Percentiles rank a stretch among this genome's conserved stretches.
These are phyloP conservation scores for Lecanicillium sp. DNA, from an alignment of 2,329 filamentous ascomycete species.

Conservation along the genomic window DNA sequence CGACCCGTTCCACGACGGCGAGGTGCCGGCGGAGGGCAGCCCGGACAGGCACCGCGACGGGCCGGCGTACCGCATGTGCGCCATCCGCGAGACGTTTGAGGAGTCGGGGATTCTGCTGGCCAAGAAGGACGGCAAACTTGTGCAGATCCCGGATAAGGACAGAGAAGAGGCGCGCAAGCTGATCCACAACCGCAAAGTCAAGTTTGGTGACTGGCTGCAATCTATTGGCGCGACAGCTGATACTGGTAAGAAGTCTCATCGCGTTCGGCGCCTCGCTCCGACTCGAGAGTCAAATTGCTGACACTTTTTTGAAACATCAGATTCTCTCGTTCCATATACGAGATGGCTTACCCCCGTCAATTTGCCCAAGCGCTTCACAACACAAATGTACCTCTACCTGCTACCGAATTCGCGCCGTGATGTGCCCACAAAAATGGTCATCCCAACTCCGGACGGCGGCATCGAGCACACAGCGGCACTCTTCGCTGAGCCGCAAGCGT, in stretches of 20 bases:
- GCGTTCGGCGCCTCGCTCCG: no score
- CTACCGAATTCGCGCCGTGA: slow-evolving; percentile 47
- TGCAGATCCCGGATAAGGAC: slow-evolving; percentile 54
- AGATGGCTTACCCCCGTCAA: slow-evolving; percentile 81
- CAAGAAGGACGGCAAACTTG: slow-evolving; percentile 43
- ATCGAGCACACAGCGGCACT: slow-evolving; percentile 64
- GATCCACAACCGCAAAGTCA: slow-evolving; percentile 60
- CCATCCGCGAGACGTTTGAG: slow-evolving; percentile 88
- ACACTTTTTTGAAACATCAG: no score
- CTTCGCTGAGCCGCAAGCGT: slow-evolving; percentile 65
- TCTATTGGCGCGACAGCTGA: slow-evolving; percentile 57
- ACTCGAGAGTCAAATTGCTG: no score
- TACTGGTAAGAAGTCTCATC: no score
- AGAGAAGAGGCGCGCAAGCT: slow-evolving; percentile 59
- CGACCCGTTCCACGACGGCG: slow-evolving; percentile 69
- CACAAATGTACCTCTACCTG: slow-evolving; percentile 95
- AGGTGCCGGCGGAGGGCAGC: slow-evolving; percentile 39
- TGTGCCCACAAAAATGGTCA: slow-evolving; percentile 43
- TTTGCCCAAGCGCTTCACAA: slow-evolving; percentile 74
- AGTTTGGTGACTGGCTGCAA: slow-evolving; percentile 61
- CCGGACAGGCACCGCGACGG: slow-evolving; percentile 62
- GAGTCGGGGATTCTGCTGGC: slow-evolving; percentile 87
- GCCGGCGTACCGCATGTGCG: slow-evolving; percentile 69
- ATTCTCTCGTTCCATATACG: slow-evolving; percentile 70
- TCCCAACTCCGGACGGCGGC: slow-evolving; percentile 67